phyloP scores from a whole-genome alignment of 495 filamentous ascomycete species.

The Haplographium delicatum region DNA sequence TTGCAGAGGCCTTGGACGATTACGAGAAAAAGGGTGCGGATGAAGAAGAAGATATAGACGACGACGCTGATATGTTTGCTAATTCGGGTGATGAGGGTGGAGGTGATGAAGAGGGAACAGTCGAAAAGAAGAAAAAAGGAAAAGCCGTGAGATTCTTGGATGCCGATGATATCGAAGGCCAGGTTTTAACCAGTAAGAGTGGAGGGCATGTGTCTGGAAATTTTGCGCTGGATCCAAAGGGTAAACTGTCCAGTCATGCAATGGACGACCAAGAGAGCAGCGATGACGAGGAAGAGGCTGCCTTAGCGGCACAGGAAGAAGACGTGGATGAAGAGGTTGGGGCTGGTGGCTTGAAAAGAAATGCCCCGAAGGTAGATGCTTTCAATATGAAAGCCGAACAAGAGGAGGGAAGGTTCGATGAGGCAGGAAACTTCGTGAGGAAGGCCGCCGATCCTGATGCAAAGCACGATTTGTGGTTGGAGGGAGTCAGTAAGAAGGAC shows the following conservation, averaged over 20 bases:
- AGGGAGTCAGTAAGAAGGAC: slow-evolving; percentile 87
- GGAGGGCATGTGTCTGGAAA: slow-evolving; percentile 64
- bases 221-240: slow-evolving; percentile 37
- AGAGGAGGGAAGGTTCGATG: slow-evolving; percentile 91
- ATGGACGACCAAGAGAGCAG: slow-evolving; percentile 52
- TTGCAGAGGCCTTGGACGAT: slow-evolving; percentile 39
- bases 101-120: slow-evolving; percentile 40
- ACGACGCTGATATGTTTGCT: slow-evolving; percentile 91
- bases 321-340: slow-evolving; percentile 82
- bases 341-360: slow-evolving; percentile 81
- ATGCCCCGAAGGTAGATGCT: slow-evolving; percentile 92
- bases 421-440: slow-evolving; percentile 84
- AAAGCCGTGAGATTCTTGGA: slow-evolving; percentile 76
- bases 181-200: slow-evolving; percentile 66
- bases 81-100: slow-evolving; percentile 61
- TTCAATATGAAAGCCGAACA: slow-evolving; percentile 91
- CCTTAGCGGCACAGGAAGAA: slow-evolving; percentile 55
- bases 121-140: slow-evolving; percentile 55
- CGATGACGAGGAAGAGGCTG: slow-evolving; percentile 67
- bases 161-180: slow-evolving; percentile 76
- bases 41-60: slow-evolving; percentile 37
- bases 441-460: slow-evolving; percentile 86
- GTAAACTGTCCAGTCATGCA: slow-evolving; percentile 34
- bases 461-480: slow-evolving; percentile 86
- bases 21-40: slow-evolving; percentile 30